These are phyloP conservation scores for Botrytis cinerea DNA, from an alignment of 2,329 filamentous ascomycete species.

Conservation along the genomic window DNA sequence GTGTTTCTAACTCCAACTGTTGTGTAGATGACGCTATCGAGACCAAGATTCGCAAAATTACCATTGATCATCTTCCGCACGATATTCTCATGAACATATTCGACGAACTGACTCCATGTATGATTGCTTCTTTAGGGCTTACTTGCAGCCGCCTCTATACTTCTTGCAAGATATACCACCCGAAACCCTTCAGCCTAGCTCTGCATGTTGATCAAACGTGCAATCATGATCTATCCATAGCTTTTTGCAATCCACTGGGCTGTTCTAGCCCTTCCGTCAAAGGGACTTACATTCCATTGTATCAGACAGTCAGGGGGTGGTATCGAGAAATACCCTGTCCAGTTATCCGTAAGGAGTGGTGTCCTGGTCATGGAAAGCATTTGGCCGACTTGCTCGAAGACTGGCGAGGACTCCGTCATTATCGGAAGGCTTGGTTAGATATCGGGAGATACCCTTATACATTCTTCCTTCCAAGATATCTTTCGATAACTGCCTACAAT, in stretches of 20 bases:
- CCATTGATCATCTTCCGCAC: background rate
- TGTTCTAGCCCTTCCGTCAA: background rate
- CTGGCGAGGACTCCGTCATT: background rate
- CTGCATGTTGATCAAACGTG: background rate
- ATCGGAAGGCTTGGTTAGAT: background rate
- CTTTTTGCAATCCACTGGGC: background rate
- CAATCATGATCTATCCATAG: background rate
- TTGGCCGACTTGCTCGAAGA: background rate
- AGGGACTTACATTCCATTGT: background rate
- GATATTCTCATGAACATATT: background rate
- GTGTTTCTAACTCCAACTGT: background rate
- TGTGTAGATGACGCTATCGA: background rate
- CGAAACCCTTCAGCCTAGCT: background rate
- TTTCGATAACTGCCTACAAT: background rate
- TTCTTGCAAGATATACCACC: slow-evolving; percentile 2
- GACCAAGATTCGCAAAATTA: background rate
- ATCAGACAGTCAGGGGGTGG: background rate
- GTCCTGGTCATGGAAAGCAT: background rate
- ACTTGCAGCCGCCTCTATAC: background rate
- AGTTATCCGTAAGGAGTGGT: background rate
- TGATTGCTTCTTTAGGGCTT: background rate
- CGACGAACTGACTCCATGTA: background rate
- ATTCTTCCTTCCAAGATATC: background rate
- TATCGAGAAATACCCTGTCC: background rate
- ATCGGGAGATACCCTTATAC: background rate